Base-by-base conservation (phyloP, 2,329 filamentous ascomycete genomes). In the Hypoxylon sp. region DNA sequence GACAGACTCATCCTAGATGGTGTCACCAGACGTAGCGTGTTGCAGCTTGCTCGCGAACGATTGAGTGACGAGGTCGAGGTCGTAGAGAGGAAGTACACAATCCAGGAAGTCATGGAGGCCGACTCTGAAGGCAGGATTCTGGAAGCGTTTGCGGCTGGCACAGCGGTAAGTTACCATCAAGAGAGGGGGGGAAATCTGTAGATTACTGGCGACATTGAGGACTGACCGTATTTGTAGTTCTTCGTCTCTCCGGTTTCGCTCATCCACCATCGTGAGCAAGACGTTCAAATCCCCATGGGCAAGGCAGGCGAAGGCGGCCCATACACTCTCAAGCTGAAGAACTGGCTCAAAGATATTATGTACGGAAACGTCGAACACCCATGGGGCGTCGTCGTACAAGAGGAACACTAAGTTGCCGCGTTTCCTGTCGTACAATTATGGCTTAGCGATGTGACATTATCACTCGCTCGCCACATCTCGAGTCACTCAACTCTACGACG, bases 91-190 rank as follows among this genome's bases (percentile, higher is more conserved):
- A 89, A 90, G 72, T 96, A 95, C 81, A 94, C 89, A 22, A 97
- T 98, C 78, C 83, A 86, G 31, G 94, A 97, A 80, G 81, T 98
- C 14, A 78, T 90, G 30, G 87, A 91, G 77, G 94, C 94, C 1
- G 83, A 89, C 27, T 82, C 86, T 48, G 93, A 97, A 77, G 94
- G 92, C 2, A 85, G 94, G 2, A 80, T 97, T 48, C 79, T 97
- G 8, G 95, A 98, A 82, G 88, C 93, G 1, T 98, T 98, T 77
- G 93, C 92, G 6, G 90, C 92, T 35, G 95, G 95, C 17, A 98
- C 95, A 69, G 95, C 95, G 63, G 90, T 92, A 84, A 84, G 90
- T 87, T 72, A 57, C 20, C 46, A 40, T 11, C 6, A n/a, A n/a
- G 11, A 25, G 37, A 42, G 8, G 11, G 8, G 25, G 37, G 37